phyloP scores from a whole-genome alignment of 345 rosid genomes.

The Murraya koenigii region DNA sequence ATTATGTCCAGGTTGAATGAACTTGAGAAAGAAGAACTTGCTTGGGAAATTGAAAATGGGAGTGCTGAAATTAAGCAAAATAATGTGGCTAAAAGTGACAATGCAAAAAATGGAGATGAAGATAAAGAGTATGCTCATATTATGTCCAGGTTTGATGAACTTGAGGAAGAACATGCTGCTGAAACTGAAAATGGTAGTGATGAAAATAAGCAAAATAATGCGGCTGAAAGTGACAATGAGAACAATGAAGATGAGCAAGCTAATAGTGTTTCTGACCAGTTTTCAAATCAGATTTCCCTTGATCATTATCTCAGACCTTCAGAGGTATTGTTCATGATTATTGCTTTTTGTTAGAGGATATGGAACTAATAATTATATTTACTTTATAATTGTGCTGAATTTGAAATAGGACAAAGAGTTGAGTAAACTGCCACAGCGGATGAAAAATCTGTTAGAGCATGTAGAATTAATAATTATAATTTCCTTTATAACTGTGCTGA shows the following conservation, averaged over 20 bases:
- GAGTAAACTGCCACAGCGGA: not conserved
- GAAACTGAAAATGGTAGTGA: conserved; percentile 28
- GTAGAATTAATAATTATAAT: conserved; percentile 1
- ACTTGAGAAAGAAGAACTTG: conserved; percentile 87
- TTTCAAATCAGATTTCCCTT: conserved; percentile 17
- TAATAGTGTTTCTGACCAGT: conserved; percentile 16
- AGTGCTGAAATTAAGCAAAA: conserved; percentile 25
- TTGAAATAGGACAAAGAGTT: conserved; percentile 14
- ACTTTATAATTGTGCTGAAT: conserved; percentile 7
- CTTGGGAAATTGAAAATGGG: conserved; percentile 36
- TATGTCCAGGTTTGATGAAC: conserved; percentile 82
- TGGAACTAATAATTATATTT: not conserved
- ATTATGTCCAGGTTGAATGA: conserved; percentile 84
- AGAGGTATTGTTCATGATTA: conserved; percentile 36
- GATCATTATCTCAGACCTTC: conserved; percentile 15
- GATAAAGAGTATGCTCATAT: conserved; percentile 56
- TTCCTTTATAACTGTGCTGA: not conserved
- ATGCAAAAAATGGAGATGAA: conserved; percentile 21
- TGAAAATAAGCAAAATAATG: conserved; percentile 28
- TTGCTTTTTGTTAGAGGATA: conserved; percentile 10
- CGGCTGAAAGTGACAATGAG: conserved; percentile 6
- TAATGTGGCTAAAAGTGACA: conserved; percentile 12
- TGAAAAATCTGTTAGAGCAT: not conserved
- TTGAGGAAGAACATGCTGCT: conserved; percentile 77
- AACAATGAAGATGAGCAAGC: conserved; percentile 23